Evolutionary conservation across 2,329 filamentous ascomycete species (phyloP), one percentile per base, ranked within the genome.

Genomic region (Ophiocordyceps camponoti-floridani): DNA sequence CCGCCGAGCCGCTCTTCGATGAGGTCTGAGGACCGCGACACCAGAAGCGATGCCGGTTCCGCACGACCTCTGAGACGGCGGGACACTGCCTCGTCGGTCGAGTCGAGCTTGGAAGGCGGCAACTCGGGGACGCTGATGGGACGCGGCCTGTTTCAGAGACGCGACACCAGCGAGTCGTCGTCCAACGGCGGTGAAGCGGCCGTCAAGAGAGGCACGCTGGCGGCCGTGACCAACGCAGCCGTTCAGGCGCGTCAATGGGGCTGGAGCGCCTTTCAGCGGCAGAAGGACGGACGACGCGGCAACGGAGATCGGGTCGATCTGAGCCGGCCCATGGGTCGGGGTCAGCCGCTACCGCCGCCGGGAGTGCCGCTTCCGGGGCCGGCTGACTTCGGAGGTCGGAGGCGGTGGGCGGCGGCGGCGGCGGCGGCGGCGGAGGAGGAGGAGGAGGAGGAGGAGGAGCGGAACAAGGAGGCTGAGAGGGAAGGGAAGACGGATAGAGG

Each of bases 281-380:
- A 68, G 46, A 68, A 67, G 41, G 67, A 71, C 41, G 57, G 56
- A 27, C 62, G 59, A 42, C 59, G 56, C 44, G 54, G 56, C 23
- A 54, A 52, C 13, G 61, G 63, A 4, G 54, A 55, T 16, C 47
- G 50, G 9, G 57, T 75, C 48, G 59, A 76, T 62, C 51, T 73
- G 47, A 62, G 59, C 50, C 75, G 84, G 52, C 86, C 86, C 2
- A 86, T 93, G 66, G 87, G 87, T 1, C 74, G 86, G 37, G 86
- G 86, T 0, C 80, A 82, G 52, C 86, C 86, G 1, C 66, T 94
- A 16, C 86, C 85, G 42, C 85, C 86, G 9, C 84, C 82, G 2
- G 87, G 86, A 2, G 79, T 73, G 41, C 86, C 87, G 4, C 68
- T 94, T 1, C 86, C 87, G 5, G 55, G 60, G 2, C 75, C 69